Evolutionary conservation across 495 filamentous ascomycete species (phyloP), one percentile per base, ranked within the genome.

Genomic region (Neurospora sp.): DNA sequence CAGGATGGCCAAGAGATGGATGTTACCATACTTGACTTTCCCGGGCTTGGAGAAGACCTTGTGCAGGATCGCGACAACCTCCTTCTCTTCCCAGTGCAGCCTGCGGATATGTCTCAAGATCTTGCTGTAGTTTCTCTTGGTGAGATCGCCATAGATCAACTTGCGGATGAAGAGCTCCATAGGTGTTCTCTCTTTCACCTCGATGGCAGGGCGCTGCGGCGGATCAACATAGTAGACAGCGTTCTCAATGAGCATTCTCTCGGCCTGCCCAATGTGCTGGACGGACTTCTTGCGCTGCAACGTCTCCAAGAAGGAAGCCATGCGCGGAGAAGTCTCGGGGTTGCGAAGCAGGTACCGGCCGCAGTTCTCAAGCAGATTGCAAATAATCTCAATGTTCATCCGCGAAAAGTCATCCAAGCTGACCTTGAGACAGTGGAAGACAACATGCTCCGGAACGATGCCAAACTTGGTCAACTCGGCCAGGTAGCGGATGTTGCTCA

Each of bases 311-410:
- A 99, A 99, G 1, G 92, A 93, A 0, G 86, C 85, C 96, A 98
- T 98, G 42, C 96, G 88, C 11, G 94, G 95, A 14, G 92, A 91
- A 0, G 96, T 97, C 74, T 98, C 95, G 0, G 94, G 92, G 77
- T 96, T 98, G 39, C 96, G 93, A 69, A 98, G 86, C 53, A 99
- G 84, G 82, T 97, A 99, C 8, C 94, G 91, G 40, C 96, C 96
- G 77, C 96, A 99, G 77, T 97, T 98, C 83, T 99, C 96, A 9
- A 99, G 86, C n/a, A 98, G 85, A 76, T 96, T 94, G 76, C 94
- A 95, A 74, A 98, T 97, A 76, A 99, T 97, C 80, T 99, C 96
- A 73, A 99, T 96, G 77, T 98, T 98, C 89, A 97, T 96, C 74
- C 94, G 89, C 10, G 97, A 97, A 76, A 99, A 98, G 74, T 99